Evolutionary conservation across 805 yeast species (phyloP), one percentile per base, ranked within the genome.

Genomic region (Aciculoconidium aculeatum): DNA sequence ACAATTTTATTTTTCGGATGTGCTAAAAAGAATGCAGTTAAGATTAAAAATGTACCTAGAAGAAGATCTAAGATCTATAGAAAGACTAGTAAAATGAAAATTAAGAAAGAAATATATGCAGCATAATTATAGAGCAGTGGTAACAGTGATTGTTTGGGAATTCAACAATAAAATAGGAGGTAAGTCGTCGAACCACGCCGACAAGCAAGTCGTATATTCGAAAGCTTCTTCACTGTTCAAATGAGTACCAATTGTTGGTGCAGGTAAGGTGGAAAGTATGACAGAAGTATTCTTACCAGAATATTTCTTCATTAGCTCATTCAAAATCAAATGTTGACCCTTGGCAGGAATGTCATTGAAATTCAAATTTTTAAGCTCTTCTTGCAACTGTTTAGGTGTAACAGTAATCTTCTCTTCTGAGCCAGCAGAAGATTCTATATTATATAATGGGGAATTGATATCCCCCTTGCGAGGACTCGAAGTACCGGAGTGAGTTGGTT

Each of bases 61-160:
- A 18, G n/a, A 18, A 8, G n/a, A 18, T 18, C n/a, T n/a, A n/a
- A 8, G 21, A 18, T 8, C 21, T 8, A 18, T 8, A 8, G 21
- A 18, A 8, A 18, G n/a, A 18, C 10, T 18, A n/a, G n/a, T 8
- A n/a, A 21, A 21, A 11, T 21, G 11, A 21, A 7, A 11, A 21
- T 8, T 21, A n/a, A 11, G n/a, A 9, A 11, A 21, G 7, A 11
- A 8, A 7, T 8, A 21, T 10, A 21, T 7, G 11, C 22, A 15
- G 16, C 11, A 23, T 15, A 15, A n/a, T 26, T 59, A 88, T 38
- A 90, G 61, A 18, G 95, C 92, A 5, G 96, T 88, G 0, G 98
- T 90, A 2, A 90, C 98, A 0, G 98, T 92, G 67, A 92, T 87
- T 0, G 95, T 81, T 59, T 86, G 94, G 0, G 96, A 85, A 48